Percentiles rank a stretch among this genome's conserved stretches.
These are phyloP conservation scores for Hapsidospora chrysogenum DNA, from an alignment of 495 filamentous ascomycete species.

Conservation along the genomic window DNA sequence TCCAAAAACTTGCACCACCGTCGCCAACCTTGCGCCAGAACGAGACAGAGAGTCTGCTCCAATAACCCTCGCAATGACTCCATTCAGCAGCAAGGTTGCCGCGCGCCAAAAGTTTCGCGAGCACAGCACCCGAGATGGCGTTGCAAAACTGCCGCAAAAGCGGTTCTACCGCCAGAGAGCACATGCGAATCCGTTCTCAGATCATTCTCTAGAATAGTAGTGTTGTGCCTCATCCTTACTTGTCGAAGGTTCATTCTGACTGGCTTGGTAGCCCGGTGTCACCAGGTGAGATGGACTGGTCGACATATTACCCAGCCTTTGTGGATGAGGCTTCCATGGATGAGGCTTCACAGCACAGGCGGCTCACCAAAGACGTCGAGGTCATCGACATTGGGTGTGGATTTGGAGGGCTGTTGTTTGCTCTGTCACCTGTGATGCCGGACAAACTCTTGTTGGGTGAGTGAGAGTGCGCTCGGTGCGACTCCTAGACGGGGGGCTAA, in stretches of 20 bases:
- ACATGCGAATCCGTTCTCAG: conserved; percentile 94
- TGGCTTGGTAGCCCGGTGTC: conserved; percentile 46
- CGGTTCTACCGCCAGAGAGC: conserved; percentile 92
- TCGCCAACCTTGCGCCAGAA: too few species aligned
- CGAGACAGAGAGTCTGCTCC: too few species aligned
- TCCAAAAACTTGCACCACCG: too few species aligned
- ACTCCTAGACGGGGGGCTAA: too few species aligned
- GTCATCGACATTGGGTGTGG: conserved; percentile 97
- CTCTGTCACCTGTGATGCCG: conserved; percentile 65
- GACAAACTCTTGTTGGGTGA: conserved; percentile 65
- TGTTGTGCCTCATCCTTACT: conserved; percentile 3
- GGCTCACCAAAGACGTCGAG: conserved; percentile 54
- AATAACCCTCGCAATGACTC: conserved; percentile 6
- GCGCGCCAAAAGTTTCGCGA: not conserved
- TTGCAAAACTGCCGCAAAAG: conserved; percentile 54
- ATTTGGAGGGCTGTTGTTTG: conserved; percentile 81
- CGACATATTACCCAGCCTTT: conserved; percentile 63
- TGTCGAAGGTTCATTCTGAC: conserved; percentile 3
- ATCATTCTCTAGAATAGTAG: conserved; percentile 78
- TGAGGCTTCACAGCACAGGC: conserved; percentile 11
- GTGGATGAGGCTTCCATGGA: conserved; percentile 11
- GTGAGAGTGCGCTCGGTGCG: conserved; percentile 9
- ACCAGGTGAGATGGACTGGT: conserved; percentile 85
- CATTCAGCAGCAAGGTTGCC: conserved; percentile 18
- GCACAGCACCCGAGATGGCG: conserved; percentile 1